Evolutionary conservation across 2,329 filamentous ascomycete species (phyloP).

Genomic region (Penicillium glabrum): DNA sequence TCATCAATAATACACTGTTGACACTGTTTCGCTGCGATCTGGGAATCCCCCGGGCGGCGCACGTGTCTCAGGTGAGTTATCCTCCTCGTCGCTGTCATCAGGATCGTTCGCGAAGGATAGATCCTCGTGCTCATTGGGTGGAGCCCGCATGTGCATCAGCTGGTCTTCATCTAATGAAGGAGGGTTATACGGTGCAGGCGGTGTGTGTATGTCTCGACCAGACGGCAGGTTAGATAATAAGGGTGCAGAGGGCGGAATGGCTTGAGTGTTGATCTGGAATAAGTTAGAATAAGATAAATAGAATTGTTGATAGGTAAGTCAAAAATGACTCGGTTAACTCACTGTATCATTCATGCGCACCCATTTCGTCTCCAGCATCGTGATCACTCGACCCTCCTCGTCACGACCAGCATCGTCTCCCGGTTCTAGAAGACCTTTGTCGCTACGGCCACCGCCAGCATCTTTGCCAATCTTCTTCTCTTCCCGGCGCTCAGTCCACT

Average conservation of each 20-base stretch:
- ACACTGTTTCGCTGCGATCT: slow-evolving; percentile 30
- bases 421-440: slow-evolving; percentile 34
- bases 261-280: slow-evolving; percentile 72
- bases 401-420: slow-evolving; percentile 79
- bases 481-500: slow-evolving; percentile 73
- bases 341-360: slow-evolving; percentile 90
- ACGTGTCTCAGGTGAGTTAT: slow-evolving; percentile 13
- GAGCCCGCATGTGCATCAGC: slow-evolving; percentile 60
- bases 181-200: slow-evolving; percentile 65
- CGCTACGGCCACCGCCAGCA: slow-evolving; percentile 33
- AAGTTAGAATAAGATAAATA: slow-evolving; percentile 2
- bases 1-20: slow-evolving; percentile 36
- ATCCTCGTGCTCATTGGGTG: slow-evolving; percentile 51
- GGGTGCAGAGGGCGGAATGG: slow-evolving; percentile 69
- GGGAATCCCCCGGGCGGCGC: slow-evolving; percentile 37
- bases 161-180: slow-evolving; percentile 64
- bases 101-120: slow-evolving; percentile 37
- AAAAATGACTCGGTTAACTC: slow-evolving; percentile 32
- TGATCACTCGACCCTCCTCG: slow-evolving; percentile 81
- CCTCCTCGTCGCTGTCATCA: slow-evolving; percentile 45
- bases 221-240: slow-evolving; percentile 79
- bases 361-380: slow-evolving; percentile 88
- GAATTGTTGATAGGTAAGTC: background rate
- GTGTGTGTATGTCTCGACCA: slow-evolving; percentile 76
- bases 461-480: slow-evolving; percentile 75